Percentiles rank a stretch among this genome's conserved stretches.
Evolutionary conservation across 1,284 basidiomycete species (phyloP).

Genomic region (Sanghuangporus sanghuang): DNA sequence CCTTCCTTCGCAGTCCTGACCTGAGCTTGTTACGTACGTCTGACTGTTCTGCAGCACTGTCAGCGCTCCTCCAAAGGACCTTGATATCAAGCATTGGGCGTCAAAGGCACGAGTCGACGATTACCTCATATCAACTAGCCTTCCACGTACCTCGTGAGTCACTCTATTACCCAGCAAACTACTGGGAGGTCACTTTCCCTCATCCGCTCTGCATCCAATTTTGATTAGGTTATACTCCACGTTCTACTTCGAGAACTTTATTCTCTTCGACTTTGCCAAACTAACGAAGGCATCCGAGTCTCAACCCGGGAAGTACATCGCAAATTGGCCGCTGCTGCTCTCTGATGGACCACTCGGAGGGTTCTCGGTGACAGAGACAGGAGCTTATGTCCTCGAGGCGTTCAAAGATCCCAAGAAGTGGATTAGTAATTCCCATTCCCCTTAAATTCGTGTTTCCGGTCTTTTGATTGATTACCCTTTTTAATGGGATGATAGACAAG

Average conservation of each 20-base stretch:
- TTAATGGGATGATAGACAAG: conserved; percentile 7
- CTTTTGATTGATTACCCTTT: background rate
- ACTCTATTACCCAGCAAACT: too few relatives aligned
- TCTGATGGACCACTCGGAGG: conserved; percentile 12
- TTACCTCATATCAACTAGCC: conserved; percentile 21
- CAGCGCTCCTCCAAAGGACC: background rate
- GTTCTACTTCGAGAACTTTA: conserved; percentile 24
- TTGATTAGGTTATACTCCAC: too few relatives aligned
- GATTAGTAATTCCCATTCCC: conserved; percentile 7
- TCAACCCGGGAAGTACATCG: background rate
- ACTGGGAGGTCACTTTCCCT: too few relatives aligned
- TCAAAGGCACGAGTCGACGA: conserved; percentile 24
- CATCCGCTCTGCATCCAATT: too few relatives aligned
- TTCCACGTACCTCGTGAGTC: conserved; percentile 22
- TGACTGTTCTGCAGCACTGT: conserved; percentile 9
- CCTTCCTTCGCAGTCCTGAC: background rate
- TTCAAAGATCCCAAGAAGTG: conserved; percentile 18
- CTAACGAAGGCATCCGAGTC: background rate
- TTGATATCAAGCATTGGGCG: conserved; percentile 22
- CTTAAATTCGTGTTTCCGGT: background rate
- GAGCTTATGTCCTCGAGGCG: conserved; percentile 14
- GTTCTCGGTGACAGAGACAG: conserved; percentile 6
- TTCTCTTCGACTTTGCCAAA: background rate
- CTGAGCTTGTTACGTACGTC: conserved; percentile 11
- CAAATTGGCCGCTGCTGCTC: conserved; percentile 8